Conservation (phyloP, 2,329 filamentous ascomycete genomes). For the Neonectria sp. region DNA sequence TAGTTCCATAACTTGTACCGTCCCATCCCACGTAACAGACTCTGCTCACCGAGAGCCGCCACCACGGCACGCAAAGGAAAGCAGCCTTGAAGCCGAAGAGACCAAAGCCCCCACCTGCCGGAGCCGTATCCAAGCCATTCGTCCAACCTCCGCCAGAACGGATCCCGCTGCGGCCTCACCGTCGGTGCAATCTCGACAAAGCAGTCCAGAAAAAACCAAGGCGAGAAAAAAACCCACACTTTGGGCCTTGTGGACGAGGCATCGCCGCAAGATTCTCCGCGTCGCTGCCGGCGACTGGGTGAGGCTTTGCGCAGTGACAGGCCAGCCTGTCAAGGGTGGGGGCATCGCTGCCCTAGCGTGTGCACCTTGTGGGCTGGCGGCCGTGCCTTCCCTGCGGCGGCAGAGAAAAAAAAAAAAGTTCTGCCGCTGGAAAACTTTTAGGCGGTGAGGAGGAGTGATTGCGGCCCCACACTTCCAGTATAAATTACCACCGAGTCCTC, state of each 20-base stretch:
- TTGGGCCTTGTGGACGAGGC: constrained; percentile 17
- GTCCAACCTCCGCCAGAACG: constrained; percentile 25
- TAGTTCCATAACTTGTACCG: not conserved
- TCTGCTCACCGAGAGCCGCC: not conserved
- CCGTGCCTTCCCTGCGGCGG: not conserved
- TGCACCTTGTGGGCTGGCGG: not conserved
- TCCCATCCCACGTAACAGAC: not conserved
- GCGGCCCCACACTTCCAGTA: constrained; percentile 50
- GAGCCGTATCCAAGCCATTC: constrained; percentile 29
- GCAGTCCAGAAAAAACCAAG: constrained; percentile 9
- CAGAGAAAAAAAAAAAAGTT: constrained; percentile 28
- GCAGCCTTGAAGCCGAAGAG: not conserved
- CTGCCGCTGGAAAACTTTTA: constrained; percentile 51
- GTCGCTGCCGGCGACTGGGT: constrained; percentile 8
- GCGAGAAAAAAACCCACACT: not conserved
- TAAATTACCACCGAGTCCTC: constrained; percentile 55
- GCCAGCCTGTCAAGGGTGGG: not conserved
- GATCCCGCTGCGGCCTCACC: constrained; percentile 20
- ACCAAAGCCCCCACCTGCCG: not conserved
- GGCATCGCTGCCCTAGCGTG: constrained; percentile 9
- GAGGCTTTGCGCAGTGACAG: not conserved
- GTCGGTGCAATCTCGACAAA: constrained; percentile 15
- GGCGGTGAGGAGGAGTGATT: constrained; percentile 51
- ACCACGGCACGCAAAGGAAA: not conserved
- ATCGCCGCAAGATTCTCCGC: constrained; percentile 13